Conservation (phyloP, 2,329 filamentous ascomycete species). For the Fusarium hostae region DNA sequence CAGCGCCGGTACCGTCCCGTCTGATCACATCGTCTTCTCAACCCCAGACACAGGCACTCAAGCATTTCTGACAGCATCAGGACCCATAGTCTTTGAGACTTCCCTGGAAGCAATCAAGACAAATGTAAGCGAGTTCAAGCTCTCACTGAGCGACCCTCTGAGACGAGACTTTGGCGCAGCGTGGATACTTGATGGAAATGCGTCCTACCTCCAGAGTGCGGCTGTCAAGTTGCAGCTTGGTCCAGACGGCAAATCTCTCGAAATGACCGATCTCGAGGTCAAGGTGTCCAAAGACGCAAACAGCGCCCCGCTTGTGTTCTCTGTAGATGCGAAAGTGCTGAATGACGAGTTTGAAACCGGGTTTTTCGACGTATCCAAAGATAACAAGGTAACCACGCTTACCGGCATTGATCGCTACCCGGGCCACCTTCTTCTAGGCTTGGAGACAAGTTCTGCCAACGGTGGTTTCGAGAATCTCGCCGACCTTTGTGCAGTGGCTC, state of each 20-base stretch:
- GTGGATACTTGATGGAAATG: background rate
- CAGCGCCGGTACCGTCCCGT: background rate
- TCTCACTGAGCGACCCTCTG: background rate
- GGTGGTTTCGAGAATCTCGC: rapidly evolving
- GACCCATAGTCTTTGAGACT: background rate
- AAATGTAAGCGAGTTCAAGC: rapidly evolving
- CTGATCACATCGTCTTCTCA: background rate
- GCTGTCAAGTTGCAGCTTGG: background rate
- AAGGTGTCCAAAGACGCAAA: background rate
- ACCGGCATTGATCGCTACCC: background rate
- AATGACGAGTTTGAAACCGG: background rate
- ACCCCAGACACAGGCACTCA: background rate
- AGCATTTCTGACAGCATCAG: background rate
- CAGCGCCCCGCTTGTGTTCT: background rate
- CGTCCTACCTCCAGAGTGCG: background rate
- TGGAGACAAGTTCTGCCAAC: rapidly evolving
- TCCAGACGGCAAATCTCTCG: background rate
- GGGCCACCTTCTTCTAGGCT: rapidly evolving
- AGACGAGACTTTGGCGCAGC: background rate
- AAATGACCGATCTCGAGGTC: rapidly evolving
- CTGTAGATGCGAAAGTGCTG: background rate
- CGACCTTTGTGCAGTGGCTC: background rate
- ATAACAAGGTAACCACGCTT: rapidly evolving
- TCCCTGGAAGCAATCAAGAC: background rate
- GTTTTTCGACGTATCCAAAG: rapidly evolving